These are phyloP conservation scores for Magnolia kwangsiensis DNA, from an alignment of 164 flowering plant species.

Conservation along the genomic window DNA sequence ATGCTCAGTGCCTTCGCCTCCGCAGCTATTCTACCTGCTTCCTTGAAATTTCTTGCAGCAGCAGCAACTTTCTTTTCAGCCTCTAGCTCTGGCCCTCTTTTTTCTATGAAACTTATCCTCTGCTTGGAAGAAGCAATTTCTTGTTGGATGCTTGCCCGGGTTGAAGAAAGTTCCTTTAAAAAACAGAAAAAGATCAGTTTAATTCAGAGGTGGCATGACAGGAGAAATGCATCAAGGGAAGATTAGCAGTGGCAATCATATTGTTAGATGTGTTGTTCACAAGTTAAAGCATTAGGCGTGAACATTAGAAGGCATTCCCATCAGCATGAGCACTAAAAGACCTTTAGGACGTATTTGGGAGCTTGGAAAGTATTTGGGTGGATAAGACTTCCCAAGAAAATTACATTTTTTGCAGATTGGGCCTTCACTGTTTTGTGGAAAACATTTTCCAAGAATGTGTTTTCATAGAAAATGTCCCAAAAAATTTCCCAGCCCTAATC, in stretches of 20 bases:
- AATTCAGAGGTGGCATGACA: neutral
- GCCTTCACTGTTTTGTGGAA: no score
- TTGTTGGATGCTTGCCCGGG: constrained; percentile 69
- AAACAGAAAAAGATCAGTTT: constrained; percentile 5
- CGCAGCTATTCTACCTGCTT: constrained; percentile 77
- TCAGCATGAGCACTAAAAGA: neutral
- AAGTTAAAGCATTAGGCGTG: neutral
- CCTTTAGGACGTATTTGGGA: no score
- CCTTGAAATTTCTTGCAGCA: constrained; percentile 78
- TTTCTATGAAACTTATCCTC: constrained; percentile 61
- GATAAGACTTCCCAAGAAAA: no score
- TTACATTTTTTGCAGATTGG: no score
- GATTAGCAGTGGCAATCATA: neutral
- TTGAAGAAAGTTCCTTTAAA: constrained; percentile 60
- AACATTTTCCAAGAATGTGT: no score
- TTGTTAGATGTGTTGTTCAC: neutral
- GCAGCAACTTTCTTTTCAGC: constrained; percentile 84
- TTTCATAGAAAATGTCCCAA: no score
- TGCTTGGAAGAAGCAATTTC: constrained; percentile 59
- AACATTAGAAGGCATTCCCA: neutral
- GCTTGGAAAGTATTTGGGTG: no score
- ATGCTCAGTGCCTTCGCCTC: constrained; percentile 56
- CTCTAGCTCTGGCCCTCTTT: constrained; percentile 74
- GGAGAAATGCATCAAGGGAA: neutral
- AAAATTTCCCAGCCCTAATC: no score